Percentiles rank a stretch among this genome's conserved stretches.
Evolutionary conservation across 306 rosid species (phyloP).

Genomic region (Cotoneaster glaucophyllus): DNA sequence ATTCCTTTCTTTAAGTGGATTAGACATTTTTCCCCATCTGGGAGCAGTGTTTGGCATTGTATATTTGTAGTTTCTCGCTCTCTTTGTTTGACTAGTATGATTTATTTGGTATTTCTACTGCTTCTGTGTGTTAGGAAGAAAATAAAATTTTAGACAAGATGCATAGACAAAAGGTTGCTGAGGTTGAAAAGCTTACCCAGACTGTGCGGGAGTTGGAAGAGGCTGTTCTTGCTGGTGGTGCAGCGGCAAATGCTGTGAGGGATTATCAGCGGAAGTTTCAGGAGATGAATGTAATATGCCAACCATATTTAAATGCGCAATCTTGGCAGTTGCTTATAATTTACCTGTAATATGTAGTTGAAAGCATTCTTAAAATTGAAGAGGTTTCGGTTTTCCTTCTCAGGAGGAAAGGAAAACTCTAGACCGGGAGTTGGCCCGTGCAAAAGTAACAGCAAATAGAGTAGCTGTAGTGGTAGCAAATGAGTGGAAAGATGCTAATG

Average conservation of each 20-base stretch:
- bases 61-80: background rate
- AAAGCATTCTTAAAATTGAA: slow-evolving; percentile 13
- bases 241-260: slow-evolving; percentile 99
- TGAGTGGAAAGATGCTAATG: slow-evolving; percentile 98
- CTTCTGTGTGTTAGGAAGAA: slow-evolving; percentile 66
- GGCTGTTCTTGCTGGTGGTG: slow-evolving; percentile 99
- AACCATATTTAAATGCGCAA: slow-evolving; percentile 8
- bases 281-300: slow-evolving; percentile 86
- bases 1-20: background rate
- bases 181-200: slow-evolving; percentile 97
- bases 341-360: slow-evolving; percentile 7
- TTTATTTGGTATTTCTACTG: slow-evolving; percentile 10
- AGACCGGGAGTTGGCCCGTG: slow-evolving; percentile 98
- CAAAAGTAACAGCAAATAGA: slow-evolving; percentile 95
- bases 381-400: slow-evolving; percentile 20
- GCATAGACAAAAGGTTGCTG: slow-evolving; percentile 98
- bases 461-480: slow-evolving; percentile 96
- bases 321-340: slow-evolving; percentile 4
- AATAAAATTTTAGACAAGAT: slow-evolving; percentile 95
- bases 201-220: slow-evolving; percentile 98
- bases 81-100: slow-evolving; percentile 2
- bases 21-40: background rate
- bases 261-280: slow-evolving; percentile 98
- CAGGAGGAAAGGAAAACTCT: slow-evolving; percentile 98
- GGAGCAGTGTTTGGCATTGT: background rate